Conservation (phyloP, 2,329 filamentous ascomycete genomes). For the Monilinia fructicola region DNA sequence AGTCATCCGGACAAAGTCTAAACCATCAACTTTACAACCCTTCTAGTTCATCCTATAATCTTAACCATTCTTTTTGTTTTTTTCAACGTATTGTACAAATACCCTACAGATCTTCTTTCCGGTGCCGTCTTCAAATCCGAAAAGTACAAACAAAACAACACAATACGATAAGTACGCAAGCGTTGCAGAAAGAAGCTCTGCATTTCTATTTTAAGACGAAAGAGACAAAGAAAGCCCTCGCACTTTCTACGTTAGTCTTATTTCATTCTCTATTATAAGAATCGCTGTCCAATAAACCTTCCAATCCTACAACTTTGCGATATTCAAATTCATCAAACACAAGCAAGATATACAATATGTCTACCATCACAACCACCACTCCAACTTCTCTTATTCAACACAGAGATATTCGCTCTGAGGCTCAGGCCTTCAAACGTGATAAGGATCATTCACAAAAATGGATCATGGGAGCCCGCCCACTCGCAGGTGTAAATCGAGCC, state of each 20-base stretch:
- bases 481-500: constrained; percentile 27
- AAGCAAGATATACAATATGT: constrained; percentile 20
- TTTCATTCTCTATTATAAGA: background rate
- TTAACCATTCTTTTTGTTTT: background rate
- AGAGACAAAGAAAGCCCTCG: constrained; percentile 21
- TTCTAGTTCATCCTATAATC: constrained; percentile 7
- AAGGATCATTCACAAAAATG: constrained; percentile 39
- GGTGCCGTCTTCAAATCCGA: background rate
- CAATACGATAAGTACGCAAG: constrained; percentile 8
- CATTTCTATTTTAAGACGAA: constrained; percentile 15
- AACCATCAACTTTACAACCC: constrained; percentile 4
- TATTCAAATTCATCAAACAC: constrained; percentile 4
- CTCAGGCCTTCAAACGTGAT: constrained; percentile 37
- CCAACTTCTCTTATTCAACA: constrained; percentile 31
- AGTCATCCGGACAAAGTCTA: constrained; percentile 18
- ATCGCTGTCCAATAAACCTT: background rate
- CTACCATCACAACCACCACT: constrained; percentile 37
- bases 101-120: constrained; percentile 1
- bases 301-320: background rate
- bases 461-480: constrained; percentile 33
- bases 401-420: constrained; percentile 39
- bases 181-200: background rate
- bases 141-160: background rate
- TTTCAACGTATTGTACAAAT: background rate
- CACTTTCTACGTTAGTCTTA: background rate